These are phyloP conservation scores for Magnusiomyces magnusii DNA, from an alignment of 1,139 yeast genomes.

Conservation along the genomic window DNA sequence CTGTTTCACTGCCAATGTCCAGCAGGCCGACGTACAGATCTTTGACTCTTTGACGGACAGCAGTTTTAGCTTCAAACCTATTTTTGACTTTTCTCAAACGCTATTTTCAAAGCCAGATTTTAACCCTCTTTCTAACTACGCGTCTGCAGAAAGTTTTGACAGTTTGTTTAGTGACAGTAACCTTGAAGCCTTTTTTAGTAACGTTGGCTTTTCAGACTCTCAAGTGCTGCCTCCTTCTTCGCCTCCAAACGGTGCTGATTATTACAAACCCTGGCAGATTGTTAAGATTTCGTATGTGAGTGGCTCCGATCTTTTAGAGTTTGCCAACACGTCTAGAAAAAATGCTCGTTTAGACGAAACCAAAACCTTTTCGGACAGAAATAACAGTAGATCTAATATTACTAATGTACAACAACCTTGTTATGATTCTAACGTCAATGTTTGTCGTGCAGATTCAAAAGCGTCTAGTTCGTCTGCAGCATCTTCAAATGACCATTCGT, in stretches of 20 bases:
- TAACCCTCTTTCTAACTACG: background rate
- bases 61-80: slow-evolving; percentile 2
- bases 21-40: background rate
- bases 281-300: slow-evolving; percentile 4
- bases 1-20: slow-evolving; percentile 1
- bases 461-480: background rate
- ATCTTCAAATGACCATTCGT: background rate
- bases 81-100: slow-evolving; percentile 1
- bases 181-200: background rate
- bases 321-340: background rate
- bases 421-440: background rate
- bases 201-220: background rate
- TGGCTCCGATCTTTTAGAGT: background rate
- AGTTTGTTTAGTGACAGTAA: background rate
- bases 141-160: background rate
- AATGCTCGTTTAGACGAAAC: background rate
- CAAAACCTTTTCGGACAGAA: background rate
- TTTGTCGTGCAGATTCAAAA: slow-evolving; percentile 2
- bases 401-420: background rate
- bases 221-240: background rate
- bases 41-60: background rate
- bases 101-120: background rate
- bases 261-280: slow-evolving; percentile 4
- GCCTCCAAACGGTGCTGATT: background rate
- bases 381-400: background rate